Evolutionary conservation across 2,329 filamentous ascomycete genomes (phyloP).

Genomic region (Chrysoporthe puriensis): DNA sequence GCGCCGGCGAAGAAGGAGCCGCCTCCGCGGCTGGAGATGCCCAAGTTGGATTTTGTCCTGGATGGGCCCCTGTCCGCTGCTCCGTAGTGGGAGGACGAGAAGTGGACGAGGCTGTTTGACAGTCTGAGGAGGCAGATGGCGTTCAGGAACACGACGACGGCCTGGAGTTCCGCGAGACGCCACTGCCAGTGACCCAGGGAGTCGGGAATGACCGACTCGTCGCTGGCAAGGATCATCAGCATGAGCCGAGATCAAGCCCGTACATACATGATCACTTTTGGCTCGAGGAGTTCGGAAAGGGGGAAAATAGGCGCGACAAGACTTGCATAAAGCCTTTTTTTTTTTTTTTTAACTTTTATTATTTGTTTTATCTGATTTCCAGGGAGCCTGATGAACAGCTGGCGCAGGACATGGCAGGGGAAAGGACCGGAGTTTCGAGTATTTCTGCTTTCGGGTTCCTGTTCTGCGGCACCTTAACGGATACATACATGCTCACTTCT

Average conservation of each 20-base stretch:
- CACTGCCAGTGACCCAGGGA: background rate
- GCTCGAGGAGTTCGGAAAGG: constrained; percentile 16
- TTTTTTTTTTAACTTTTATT: background rate
- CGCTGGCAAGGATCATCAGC: background rate
- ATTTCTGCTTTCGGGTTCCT: constrained; percentile 10
- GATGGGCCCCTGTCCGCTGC: constrained; percentile 33
- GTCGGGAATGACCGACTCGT: background rate
- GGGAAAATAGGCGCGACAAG: constrained; percentile 13
- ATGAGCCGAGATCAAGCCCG: background rate
- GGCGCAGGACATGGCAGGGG: constrained; percentile 7
- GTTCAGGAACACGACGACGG: background rate
- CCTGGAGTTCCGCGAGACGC: background rate
- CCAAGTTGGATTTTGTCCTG: constrained; percentile 55
- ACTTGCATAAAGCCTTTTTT: constrained; percentile 4
- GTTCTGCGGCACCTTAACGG: constrained; percentile 9
- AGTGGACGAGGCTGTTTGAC: constrained; percentile 36
- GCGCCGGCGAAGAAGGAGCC: constrained; percentile 52
- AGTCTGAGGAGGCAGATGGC: constrained; percentile 8
- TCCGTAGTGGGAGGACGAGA: constrained; percentile 33
- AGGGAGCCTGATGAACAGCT: background rate
- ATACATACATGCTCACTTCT: background rate
- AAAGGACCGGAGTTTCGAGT: constrained; percentile 4
- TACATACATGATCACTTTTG: constrained; percentile 1
- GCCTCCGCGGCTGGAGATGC: constrained; percentile 65
- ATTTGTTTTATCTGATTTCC: background rate